These are phyloP conservation scores for Cryptococcus sp. DNA, from an alignment of 1,284 basidiomycete species.

Conservation along the genomic window DNA sequence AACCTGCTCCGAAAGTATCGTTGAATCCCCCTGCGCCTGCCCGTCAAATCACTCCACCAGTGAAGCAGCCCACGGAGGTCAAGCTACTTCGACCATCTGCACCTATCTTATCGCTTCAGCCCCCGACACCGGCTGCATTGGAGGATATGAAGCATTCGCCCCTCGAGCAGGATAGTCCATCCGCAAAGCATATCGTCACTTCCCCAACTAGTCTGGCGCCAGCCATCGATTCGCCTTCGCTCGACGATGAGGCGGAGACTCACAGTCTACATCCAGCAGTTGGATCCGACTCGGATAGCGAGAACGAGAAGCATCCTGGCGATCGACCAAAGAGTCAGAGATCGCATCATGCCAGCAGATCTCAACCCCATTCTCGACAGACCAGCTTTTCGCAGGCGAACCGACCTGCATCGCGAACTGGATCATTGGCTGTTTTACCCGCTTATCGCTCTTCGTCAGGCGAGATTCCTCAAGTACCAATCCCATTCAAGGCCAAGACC, in stretches of 20 bases:
- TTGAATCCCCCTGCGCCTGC: too few species aligned
- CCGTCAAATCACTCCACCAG: too few species aligned
- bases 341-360: conserved; percentile 3
- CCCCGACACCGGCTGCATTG: conserved; percentile 33
- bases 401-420: not conserved
- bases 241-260: conserved; percentile 15
- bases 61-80: too few species aligned
- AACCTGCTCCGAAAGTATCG: not conserved
- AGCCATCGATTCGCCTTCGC: not conserved
- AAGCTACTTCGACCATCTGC: not conserved
- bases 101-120: conserved; percentile 19
- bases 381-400: not conserved
- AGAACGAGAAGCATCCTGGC: conserved; percentile 14
- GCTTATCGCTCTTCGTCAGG: not conserved
- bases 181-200: not conserved
- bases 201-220: not conserved
- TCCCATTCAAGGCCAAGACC: conserved; percentile 1
- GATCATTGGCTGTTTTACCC: not conserved
- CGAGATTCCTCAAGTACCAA: conserved; percentile 1
- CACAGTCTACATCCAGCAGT: conserved; percentile 22
- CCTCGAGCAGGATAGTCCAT: conserved; percentile 17
- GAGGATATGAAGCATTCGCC: conserved; percentile 22
- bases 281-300: conserved; percentile 21
- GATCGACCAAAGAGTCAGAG: conserved; percentile 1
- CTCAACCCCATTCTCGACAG: not conserved